Evolutionary conservation across 257 asterid genomes (phyloP).

Genomic region (Hygrophila difformis): DNA sequence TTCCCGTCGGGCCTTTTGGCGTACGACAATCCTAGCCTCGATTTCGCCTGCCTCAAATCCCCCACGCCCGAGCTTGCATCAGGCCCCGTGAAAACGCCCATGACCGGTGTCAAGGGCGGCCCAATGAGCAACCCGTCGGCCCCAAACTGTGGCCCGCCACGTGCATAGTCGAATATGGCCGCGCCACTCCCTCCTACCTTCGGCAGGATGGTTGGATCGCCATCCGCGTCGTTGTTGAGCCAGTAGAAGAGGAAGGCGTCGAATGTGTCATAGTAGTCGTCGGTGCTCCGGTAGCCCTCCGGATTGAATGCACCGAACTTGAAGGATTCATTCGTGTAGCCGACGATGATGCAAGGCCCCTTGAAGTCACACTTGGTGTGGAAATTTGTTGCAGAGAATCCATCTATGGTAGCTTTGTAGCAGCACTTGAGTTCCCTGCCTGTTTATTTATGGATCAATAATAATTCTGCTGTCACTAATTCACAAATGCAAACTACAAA

Average conservation of each 20-base stretch:
- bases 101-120: conserved; percentile 84
- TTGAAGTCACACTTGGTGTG: conserved; percentile 74
- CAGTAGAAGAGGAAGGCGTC: conserved; percentile 83
- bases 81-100: conserved; percentile 93
- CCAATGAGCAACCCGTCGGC: conserved; percentile 87
- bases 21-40: conserved; percentile 81
- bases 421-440: conserved; percentile 78
- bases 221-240: conserved; percentile 18
- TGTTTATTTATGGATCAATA: too few species aligned
- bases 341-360: conserved; percentile 82
- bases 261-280: conserved; percentile 72
- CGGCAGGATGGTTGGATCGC: conserved; percentile 40
- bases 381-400: conserved; percentile 75
- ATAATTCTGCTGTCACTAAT: too few species aligned
- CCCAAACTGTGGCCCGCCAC: conserved; percentile 94
- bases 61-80: conserved; percentile 83
- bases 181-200: conserved; percentile 96
- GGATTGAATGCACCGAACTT: conserved; percentile 91
- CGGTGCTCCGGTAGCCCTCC: conserved; percentile 89
- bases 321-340: conserved; percentile 51
- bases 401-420: conserved; percentile 74
- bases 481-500: too few species aligned
- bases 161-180: conserved; percentile 81
- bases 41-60: conserved; percentile 70
- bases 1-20: conserved; percentile 76